phyloP scores from a whole-genome alignment of 2,329 filamentous ascomycete genomes.

The Ceratocystis huliohia region DNA sequence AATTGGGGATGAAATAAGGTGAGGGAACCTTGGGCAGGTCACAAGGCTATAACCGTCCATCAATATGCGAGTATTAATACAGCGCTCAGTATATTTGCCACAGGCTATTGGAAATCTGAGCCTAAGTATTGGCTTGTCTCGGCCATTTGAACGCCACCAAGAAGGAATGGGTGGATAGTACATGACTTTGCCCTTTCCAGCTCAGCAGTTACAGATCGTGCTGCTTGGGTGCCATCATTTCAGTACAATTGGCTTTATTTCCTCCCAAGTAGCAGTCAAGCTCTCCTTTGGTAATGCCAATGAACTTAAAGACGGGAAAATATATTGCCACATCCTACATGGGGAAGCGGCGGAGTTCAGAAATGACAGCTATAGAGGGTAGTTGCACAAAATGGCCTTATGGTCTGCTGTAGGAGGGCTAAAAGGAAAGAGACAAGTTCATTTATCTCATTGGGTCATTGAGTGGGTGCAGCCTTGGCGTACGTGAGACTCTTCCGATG shows the following conservation, averaged over 20 bases:
- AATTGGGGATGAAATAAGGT: no score
- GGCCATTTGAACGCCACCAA: conserved; percentile 1
- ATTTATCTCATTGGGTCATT: no score
- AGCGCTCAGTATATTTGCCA: background rate
- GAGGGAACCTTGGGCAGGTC: background rate
- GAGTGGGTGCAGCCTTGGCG: no score
- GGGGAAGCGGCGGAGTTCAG: background rate
- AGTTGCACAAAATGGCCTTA: no score
- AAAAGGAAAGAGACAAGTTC: no score
- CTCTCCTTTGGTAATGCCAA: background rate
- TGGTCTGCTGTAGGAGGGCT: no score
- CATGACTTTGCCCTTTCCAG: background rate
- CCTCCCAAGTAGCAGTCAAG: background rate
- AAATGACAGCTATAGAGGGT: background rate
- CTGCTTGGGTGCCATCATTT: background rate
- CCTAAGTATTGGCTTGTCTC: conserved; percentile 6
- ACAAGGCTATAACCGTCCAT: background rate
- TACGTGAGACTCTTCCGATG: no score
- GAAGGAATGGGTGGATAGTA: background rate
- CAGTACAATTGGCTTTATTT: background rate
- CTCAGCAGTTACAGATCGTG: no score
- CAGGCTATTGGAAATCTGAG: background rate
- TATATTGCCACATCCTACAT: background rate
- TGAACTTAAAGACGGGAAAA: background rate
- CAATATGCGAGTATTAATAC: background rate